Base-by-base conservation (phyloP, 805 yeast genomes). In the Myxozyma sirexii region DNA sequence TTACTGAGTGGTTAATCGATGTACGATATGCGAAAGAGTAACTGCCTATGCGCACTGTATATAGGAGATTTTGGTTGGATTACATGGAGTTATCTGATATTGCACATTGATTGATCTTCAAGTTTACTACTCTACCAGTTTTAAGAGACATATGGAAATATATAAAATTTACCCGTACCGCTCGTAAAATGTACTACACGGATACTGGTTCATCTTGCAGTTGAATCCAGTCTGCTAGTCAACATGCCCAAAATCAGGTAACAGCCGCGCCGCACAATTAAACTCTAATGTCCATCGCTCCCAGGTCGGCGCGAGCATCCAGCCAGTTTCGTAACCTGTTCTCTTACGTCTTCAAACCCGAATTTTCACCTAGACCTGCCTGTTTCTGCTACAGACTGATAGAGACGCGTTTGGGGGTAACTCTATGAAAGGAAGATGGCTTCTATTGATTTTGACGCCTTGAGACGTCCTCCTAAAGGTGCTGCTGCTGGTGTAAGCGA, bases 381-480 rank as follows among this genome's bases (percentile, higher is more conserved):
- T n/a, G n/a, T n/a, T n/a, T 19, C 26, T 13, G 2, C 15, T 2
- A 21, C 15, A 15, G 45, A 41, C 8, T 15, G 7, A 41, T n/a
- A 21, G 26, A 41, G 27, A 41, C 8, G 26, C 8, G 8, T 15
- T 13, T 19, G 24, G 19, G 42, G 19, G 42, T 2, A n/a, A 19
- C 3, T 43, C 6, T 19, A 21, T 4, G 13, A 27, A 17, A 29
- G 33, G 10, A 10, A 29, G 33, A 51, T 41, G 47, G 55, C 55
- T 10, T 21, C 49, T 13, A 33, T 60, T 21, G 65, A 62, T 43
- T 60, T 37, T 29, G 66, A 62, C 19, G 57, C 59, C 7, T 37
- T 62, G 21, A 52, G 66, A 26, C 55, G 47, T 7, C 37, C 47
- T 27, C 57, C 60, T 7, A 57, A 27, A 13, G 61, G 52, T n/a